These are phyloP conservation scores for Rickenella mellea DNA, from an alignment of 768 basidiomycete species.

Conservation along the genomic window DNA sequence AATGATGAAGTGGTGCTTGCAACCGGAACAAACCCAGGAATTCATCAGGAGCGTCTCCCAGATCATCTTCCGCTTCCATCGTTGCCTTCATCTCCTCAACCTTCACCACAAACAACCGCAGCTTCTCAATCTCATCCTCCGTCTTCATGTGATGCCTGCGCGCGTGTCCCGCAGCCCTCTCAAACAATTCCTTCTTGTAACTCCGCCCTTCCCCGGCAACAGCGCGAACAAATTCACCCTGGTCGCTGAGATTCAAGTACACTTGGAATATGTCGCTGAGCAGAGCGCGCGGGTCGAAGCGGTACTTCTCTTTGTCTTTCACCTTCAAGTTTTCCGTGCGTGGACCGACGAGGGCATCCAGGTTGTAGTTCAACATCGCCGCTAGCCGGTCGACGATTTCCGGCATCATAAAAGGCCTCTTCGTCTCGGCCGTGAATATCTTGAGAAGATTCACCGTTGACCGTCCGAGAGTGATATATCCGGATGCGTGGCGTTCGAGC, in stretches of 20 bases:
- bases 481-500: conserved; percentile 78
- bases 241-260: conserved; percentile 79
- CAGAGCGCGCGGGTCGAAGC: conserved; percentile 76
- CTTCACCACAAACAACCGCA: conserved; percentile 62
- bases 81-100: conserved; percentile 78
- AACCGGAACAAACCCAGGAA: conserved; percentile 60
- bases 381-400: conserved; percentile 95
- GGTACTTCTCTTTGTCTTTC: conserved; percentile 77
- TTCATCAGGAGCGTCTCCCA: conserved; percentile 92
- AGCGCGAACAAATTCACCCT: conserved; percentile 69
- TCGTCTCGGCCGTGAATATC: conserved; percentile 86
- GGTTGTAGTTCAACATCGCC: conserved; percentile 93
- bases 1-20: not conserved
- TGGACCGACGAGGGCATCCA: conserved; percentile 83
- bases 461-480: conserved; percentile 78
- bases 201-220: conserved; percentile 93
- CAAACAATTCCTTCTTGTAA: conserved; percentile 79
- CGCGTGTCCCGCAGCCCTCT: conserved; percentile 62
- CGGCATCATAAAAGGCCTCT: conserved; percentile 87
- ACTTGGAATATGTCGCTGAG: conserved; percentile 84
- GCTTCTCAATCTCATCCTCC: conserved; percentile 61
- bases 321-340: conserved; percentile 81
- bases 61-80: conserved; percentile 83
- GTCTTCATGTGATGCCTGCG: conserved; percentile 58
- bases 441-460: conserved; percentile 88